A percentile compares a stretch with the other conserved stretches of the same genome.
Evolutionary conservation across 2,329 filamentous ascomycete genomes (phyloP).

Genomic region (Botrytis galanthina): DNA sequence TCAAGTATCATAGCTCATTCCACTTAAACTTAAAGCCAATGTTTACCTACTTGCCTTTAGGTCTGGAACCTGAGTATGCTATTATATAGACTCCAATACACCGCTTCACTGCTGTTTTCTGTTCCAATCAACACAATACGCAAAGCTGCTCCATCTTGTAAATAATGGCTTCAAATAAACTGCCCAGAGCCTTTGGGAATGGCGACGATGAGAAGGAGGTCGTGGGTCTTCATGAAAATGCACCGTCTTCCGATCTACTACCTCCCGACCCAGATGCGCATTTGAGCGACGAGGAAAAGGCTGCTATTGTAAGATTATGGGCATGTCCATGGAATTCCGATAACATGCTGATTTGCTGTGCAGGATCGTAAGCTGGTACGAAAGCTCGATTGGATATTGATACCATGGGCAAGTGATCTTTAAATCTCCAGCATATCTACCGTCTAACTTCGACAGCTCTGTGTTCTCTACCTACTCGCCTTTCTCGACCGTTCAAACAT

Average conservation of each 20-base stretch:
- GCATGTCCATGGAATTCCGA: neutral
- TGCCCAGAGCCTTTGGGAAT: neutral
- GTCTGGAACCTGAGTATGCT: neutral
- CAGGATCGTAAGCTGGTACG: conserved; percentile 62
- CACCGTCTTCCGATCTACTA: conserved; percentile 19
- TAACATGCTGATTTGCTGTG: conserved; percentile 8
- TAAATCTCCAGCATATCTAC: neutral
- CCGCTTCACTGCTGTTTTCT: neutral
- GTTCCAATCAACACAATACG: neutral
- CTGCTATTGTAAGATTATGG: conserved; percentile 51
- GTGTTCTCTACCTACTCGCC: conserved; percentile 71
- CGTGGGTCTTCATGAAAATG: neutral
- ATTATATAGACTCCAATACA: neutral
- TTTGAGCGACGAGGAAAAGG: conserved; percentile 60
- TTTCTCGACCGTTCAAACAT: conserved; percentile 80
- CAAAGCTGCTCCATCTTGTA: neutral
- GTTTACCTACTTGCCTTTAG: neutral
- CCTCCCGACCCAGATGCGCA: conserved; percentile 59
- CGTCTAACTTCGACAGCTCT: conserved; percentile 47
- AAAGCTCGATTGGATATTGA: conserved; percentile 59
- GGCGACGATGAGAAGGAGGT: conserved; percentile 18
- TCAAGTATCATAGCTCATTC: neutral
- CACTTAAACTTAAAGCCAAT: neutral
- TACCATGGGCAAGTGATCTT: conserved; percentile 50
- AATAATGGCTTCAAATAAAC: conserved; percentile 2